These are phyloP conservation scores for Ogataea naganishii DNA, from an alignment of 805 yeast genomes.

Conservation along the genomic window DNA sequence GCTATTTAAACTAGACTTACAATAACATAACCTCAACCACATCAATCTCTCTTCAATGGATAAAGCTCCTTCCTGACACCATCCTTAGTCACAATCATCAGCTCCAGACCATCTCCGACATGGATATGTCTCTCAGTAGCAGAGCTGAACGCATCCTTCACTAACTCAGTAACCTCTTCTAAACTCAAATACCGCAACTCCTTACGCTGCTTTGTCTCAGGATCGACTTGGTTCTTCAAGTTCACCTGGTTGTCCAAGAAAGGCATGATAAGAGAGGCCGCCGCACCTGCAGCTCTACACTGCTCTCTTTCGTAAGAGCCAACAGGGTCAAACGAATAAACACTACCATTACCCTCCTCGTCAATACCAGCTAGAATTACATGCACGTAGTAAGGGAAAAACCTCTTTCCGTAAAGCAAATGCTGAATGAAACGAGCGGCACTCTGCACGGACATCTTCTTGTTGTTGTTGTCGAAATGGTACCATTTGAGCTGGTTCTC, in stretches of 20 bases:
- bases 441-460: conserved; percentile 54
- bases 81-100: conserved; percentile 84
- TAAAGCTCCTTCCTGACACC: conserved; percentile 79
- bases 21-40: not conserved
- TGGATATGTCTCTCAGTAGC: conserved; percentile 98
- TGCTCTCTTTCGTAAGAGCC: conserved; percentile 97
- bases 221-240: conserved; percentile 86
- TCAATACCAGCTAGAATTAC: conserved; percentile 93
- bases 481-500: conserved; percentile 77
- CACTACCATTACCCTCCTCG: conserved; percentile 86
- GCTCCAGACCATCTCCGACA: conserved; percentile 94
- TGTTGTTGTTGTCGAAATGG: conserved; percentile 72
- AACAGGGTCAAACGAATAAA: conserved; percentile 94
- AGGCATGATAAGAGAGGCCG: conserved; percentile 93
- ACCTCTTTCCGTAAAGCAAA: conserved; percentile 81
- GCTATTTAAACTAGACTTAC: no score
- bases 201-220: conserved; percentile 57
- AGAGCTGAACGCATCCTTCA: conserved; percentile 88
- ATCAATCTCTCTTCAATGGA: conserved; percentile 81
- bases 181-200: conserved; percentile 55
- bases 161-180: conserved; percentile 82
- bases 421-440: conserved; percentile 92
- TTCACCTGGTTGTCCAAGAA: conserved; percentile 96
- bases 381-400: conserved; percentile 95
- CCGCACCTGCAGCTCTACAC: conserved; percentile 97